Evolutionary conservation across 805 yeast species (phyloP).

Genomic region (Cyberlindnera nakhonratchasimensis): DNA sequence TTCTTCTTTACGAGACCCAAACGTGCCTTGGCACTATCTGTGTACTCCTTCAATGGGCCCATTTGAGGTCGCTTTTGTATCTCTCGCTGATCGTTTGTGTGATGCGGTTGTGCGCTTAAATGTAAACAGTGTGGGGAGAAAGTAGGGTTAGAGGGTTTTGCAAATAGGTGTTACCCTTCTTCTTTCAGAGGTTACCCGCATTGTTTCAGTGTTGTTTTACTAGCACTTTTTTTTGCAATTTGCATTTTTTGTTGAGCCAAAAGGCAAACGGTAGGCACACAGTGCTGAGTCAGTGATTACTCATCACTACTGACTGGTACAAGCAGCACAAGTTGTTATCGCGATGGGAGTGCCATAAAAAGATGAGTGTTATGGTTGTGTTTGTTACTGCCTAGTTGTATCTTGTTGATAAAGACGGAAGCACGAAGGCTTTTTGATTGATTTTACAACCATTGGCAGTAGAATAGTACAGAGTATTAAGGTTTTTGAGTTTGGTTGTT

Average conservation of each 20-base stretch:
- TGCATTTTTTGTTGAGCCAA: not conserved
- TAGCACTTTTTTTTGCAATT: not conserved
- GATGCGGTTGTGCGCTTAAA: not conserved
- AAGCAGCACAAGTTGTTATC: too few relatives aligned
- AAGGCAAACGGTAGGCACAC: not conserved
- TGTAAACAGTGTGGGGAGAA: not conserved
- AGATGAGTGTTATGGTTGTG: too few relatives aligned
- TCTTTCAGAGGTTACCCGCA: not conserved
- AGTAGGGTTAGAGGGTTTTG: too few relatives aligned
- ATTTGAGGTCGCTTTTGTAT: not conserved
- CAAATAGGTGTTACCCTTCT: not conserved
- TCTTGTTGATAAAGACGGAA: too few relatives aligned
- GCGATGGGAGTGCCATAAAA: too few relatives aligned
- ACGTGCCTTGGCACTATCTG: slow-evolving; percentile 28
- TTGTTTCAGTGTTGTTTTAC: not conserved
- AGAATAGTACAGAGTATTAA: too few relatives aligned
- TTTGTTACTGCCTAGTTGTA: too few relatives aligned
- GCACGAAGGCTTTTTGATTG: too few relatives aligned
- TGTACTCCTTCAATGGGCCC: slow-evolving; percentile 19
- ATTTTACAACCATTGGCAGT: too few relatives aligned
- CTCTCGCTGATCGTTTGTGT: not conserved
- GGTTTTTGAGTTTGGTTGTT: too few relatives aligned
- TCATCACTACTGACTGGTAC: too few relatives aligned
- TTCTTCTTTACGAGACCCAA: slow-evolving; percentile 25
- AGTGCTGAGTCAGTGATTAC: too few relatives aligned